A percentile compares a stretch with the other conserved stretches of the same genome.
Evolutionary conservation across 345 rosid species (phyloP).

Genomic region (Linum trigynum): DNA sequence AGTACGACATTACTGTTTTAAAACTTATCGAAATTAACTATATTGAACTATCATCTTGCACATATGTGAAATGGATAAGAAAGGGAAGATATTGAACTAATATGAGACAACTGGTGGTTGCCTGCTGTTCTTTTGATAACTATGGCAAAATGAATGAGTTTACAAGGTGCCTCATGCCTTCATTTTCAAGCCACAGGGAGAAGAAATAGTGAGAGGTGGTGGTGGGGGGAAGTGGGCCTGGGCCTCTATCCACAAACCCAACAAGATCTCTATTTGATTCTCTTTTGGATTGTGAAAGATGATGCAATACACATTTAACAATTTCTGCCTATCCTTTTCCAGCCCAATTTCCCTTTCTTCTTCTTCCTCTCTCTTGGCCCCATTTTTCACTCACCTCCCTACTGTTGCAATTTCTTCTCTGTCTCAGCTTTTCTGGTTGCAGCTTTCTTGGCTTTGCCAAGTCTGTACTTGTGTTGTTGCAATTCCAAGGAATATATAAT

Average conservation of each 20-base stretch:
- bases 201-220: conserved; percentile 10
- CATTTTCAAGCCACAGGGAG: conserved; percentile 32
- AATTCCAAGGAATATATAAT: no score
- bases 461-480: no score
- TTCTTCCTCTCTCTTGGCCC: conserved; percentile 44
- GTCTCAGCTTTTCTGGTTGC: no score
- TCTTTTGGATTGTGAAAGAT: conserved; percentile 38
- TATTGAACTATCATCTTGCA: no score
- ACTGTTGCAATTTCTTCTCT: no score
- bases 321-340: not conserved
- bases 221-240: conserved; percentile 25
- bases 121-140: not conserved
- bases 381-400: conserved; percentile 9
- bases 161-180: conserved; percentile 21
- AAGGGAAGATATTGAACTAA: no score
- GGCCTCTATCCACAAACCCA: conserved; percentile 24
- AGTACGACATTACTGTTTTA: no score
- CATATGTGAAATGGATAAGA: no score
- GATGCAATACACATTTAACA: conserved; percentile 11
- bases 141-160: no score
- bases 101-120: conserved; percentile 20
- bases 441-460: no score
- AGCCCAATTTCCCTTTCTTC: conserved; percentile 6
- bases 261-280: conserved; percentile 54
- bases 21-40: no score